Evolutionary conservation across 139 green algal genomes (phyloP), one percentile per base, ranked within the genome.

Genomic region (Limnomonas spitsbergensis): DNA sequence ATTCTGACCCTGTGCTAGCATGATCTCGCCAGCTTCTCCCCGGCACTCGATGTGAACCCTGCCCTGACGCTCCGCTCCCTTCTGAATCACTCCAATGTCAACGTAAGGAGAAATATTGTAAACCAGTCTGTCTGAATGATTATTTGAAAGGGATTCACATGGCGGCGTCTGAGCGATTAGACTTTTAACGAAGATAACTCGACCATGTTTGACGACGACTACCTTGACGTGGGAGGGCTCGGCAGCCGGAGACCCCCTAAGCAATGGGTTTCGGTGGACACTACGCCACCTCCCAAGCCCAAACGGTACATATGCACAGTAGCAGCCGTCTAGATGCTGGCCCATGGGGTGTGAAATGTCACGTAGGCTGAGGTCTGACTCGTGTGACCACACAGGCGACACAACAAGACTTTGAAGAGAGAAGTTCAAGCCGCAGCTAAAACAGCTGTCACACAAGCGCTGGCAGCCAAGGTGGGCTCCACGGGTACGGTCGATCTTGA

Each of bases 341-440:
- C n/a, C n/a, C n/a, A n/a, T n/a, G n/a, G n/a, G n/a, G n/a, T n/a
- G n/a, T n/a, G n/a, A n/a, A n/a, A n/a, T 61, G 47, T 20, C 47
- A 14, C 47, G 14, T 29, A 20, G 14, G 47, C 47, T 61, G 47
- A 61, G 14, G 20, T 20, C 14, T 61, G 47, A 14, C 20, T 61
- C 47, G 14, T 61, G 14, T 20, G 14, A 61, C 20, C 47, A 20
- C 47, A 61, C 29, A 70, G 56, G 56, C 27, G 56, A 24, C 24
- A 37, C 29, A 70, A 70, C 6, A 70, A 70, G 56, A 70, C 24
- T 24, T 20, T 70, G 56, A 70, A 70, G 29, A 70, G 29, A 32
- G 56, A 70, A 20, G 29, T 70, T 9, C 14, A 24, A 14, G 56
- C 56, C 9, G 56, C 56, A 38, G 56, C 56, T 9, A 70, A 70